Evolutionary conservation across 2,329 filamentous ascomycete species (phyloP), one percentile per base, ranked within the genome.

Genomic region (Rutstroemia sp.): DNA sequence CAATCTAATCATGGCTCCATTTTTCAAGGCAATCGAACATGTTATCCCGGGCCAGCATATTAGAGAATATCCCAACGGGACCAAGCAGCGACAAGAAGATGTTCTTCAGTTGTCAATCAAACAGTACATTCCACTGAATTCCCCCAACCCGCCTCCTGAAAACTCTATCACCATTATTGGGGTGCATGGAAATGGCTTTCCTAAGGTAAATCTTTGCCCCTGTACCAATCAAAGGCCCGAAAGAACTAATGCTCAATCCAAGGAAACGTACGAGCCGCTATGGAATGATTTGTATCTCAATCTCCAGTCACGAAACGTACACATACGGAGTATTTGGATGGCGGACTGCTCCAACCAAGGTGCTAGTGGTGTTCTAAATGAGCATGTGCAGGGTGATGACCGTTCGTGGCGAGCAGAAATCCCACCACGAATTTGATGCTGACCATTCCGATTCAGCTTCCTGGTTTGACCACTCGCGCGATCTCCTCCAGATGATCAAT

Each of bases 211-310:
- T 30, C 10, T 19, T 19, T 21, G 8, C 30, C 25, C 12, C 5
- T 49, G 6, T 46, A 17, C 25, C 25, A 27, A 27, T 27, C 25
- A 27, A 27, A 27, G 25, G 25, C 25, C 7, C 25, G 25, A 23
- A 23, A 23, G 23, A 46, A 17, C 34, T 19, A 14, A 51, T 25
- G 48, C 58, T 30, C 48, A 23, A 17, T 25, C 51, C 1, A 56
- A 91, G 87, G 92, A 97, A 76, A 73, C 96, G 2, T 96, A 96
- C 68, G 92, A 96, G 66, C 88, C 92, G 0, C 75, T 96, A 0
- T 96, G 91, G 88, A 89, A 92, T 58, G 89, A 96, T 51, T 21
- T 52, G 23, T 27, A 27, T 27, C 25, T 27, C 25, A 27, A 27
- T 27, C 14, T 19, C 19, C 16, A 47, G 16, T 75, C 88, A 63